These are phyloP conservation scores for Petunia secreta DNA, from an alignment of 257 asterid genomes.

Conservation along the genomic window DNA sequence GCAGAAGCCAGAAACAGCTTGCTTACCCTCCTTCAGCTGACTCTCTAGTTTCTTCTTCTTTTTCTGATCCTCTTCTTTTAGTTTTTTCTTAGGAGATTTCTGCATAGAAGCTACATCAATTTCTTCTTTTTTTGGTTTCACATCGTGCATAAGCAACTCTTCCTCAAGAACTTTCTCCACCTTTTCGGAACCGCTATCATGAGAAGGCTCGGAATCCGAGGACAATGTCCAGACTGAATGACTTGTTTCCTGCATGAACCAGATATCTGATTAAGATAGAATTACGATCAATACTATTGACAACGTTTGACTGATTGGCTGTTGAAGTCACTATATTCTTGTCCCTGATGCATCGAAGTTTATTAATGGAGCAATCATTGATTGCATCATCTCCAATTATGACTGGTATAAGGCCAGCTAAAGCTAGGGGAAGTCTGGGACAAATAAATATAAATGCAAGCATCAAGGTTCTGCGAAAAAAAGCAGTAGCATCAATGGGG, in stretches of 20 bases:
- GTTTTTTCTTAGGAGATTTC: slow-evolving; percentile 48
- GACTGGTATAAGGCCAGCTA: not conserved
- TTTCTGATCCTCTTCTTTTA: slow-evolving; percentile 41
- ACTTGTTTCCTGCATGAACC: slow-evolving; percentile 44
- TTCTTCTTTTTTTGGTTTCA: slow-evolving; percentile 26
- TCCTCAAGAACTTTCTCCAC: slow-evolving; percentile 34
- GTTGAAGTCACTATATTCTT: slow-evolving; percentile 10
- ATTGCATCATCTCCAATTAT: not conserved
- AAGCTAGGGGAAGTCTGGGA: not conserved
- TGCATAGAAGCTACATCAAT: slow-evolving; percentile 17
- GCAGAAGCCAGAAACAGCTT: slow-evolving; percentile 22
- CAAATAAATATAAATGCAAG: slow-evolving; percentile 7
- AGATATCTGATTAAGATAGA: not conserved
- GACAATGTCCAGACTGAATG: slow-evolving; percentile 61
- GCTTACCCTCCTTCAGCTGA: slow-evolving; percentile 46
- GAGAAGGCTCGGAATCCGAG: slow-evolving; percentile 73
- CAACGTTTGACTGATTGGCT: not conserved
- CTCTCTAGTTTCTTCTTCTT: slow-evolving; percentile 33
- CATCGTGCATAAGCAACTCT: slow-evolving; percentile 32
- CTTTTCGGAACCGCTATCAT: slow-evolving; percentile 42
- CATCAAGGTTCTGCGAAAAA: slow-evolving; percentile 1
- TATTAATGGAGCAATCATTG: slow-evolving; percentile 3
- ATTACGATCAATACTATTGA: not conserved
- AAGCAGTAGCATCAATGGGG: not conserved
- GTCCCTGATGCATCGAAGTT: not conserved